Percentiles rank a stretch among this genome's conserved stretches.
phyloP scores from a whole-genome alignment of 495 filamentous ascomycete genomes.

The Aspergillus funiculosus region DNA sequence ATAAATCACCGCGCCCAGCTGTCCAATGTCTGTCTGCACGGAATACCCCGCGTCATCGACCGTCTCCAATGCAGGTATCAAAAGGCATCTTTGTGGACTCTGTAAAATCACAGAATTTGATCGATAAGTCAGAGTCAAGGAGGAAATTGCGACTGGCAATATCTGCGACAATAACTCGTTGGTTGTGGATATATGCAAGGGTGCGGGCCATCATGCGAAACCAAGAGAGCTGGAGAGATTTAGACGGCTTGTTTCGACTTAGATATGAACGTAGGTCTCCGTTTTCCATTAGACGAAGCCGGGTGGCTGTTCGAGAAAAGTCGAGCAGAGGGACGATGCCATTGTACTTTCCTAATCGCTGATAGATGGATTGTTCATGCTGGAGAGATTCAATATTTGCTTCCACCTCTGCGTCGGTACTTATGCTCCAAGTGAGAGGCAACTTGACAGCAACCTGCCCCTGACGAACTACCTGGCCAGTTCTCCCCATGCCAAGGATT shows the following conservation, averaged over 20 bases:
- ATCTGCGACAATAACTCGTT: slow-evolving; percentile 22
- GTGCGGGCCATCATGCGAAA: slow-evolving; percentile 21
- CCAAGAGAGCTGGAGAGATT: slow-evolving; percentile 20
- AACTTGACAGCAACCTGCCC: slow-evolving; percentile 14
- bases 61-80: slow-evolving; percentile 18
- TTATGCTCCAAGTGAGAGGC: slow-evolving; percentile 12
- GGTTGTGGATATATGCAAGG: slow-evolving; percentile 19
- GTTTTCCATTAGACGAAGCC: slow-evolving; percentile 18
- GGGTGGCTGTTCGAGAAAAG: slow-evolving; percentile 10
- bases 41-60: slow-evolving; percentile 21
- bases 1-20: too few species aligned
- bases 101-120: slow-evolving; percentile 26
- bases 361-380: slow-evolving; percentile 21
- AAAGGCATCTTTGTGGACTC: slow-evolving; percentile 18
- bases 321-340: slow-evolving; percentile 17
- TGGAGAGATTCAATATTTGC: slow-evolving; percentile 17
- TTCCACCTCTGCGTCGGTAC: slow-evolving; percentile 14
- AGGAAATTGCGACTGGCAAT: slow-evolving; percentile 27
- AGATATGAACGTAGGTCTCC: slow-evolving; percentile 21
- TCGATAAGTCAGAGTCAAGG: slow-evolving; percentile 19
- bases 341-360: slow-evolving; percentile 10
- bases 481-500: slow-evolving; percentile 10
- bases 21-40: slow-evolving; percentile 24
- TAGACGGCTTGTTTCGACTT: slow-evolving; percentile 11
- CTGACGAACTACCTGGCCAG: slow-evolving; percentile 15